phyloP scores from a whole-genome alignment of 352 stramenopile species.

The Pythium dissimile region DNA sequence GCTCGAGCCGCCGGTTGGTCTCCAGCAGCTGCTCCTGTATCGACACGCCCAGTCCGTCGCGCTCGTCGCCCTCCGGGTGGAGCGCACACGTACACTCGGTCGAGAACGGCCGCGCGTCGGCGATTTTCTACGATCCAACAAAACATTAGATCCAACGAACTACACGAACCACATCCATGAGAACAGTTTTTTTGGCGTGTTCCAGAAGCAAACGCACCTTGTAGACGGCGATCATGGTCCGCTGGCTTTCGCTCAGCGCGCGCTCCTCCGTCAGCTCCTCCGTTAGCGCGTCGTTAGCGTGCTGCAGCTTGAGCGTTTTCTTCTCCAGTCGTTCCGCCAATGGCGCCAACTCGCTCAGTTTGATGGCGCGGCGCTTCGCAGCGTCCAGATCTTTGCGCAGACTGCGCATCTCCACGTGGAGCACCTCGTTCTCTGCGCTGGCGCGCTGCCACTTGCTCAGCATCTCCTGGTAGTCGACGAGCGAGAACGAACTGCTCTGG shows the following conservation, averaged over 20 bases:
- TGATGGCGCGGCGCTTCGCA: conserved; percentile 38
- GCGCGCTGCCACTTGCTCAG: conserved; percentile 37
- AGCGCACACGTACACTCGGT: conserved; percentile 16
- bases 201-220: conserved; percentile 17
- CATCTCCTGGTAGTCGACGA: conserved; percentile 51
- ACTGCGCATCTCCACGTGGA: conserved; percentile 48
- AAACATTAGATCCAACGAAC: not conserved
- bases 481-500: conserved; percentile 50
- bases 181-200: too few relatives aligned
- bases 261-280: conserved; percentile 67
- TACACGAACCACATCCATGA: not conserved
- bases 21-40: conserved; percentile 21
- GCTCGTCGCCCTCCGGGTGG: conserved; percentile 8
- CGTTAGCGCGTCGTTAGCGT: conserved; percentile 44
- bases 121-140: conserved; percentile 33
- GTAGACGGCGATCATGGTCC: conserved; percentile 20
- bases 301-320: conserved; percentile 48
- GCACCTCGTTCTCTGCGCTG: conserved; percentile 40
- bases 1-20: conserved; percentile 17
- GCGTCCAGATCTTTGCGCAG: conserved; percentile 50
- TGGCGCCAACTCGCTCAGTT: conserved; percentile 32
- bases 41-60: conserved; percentile 9
- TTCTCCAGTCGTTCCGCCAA: conserved; percentile 61
- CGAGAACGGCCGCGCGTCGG: conserved; percentile 30
- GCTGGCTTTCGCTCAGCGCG: conserved; percentile 59